phyloP scores from a whole-genome alignment of 2,329 filamentous ascomycete genomes.

The Purpureocillium lavendulum region DNA sequence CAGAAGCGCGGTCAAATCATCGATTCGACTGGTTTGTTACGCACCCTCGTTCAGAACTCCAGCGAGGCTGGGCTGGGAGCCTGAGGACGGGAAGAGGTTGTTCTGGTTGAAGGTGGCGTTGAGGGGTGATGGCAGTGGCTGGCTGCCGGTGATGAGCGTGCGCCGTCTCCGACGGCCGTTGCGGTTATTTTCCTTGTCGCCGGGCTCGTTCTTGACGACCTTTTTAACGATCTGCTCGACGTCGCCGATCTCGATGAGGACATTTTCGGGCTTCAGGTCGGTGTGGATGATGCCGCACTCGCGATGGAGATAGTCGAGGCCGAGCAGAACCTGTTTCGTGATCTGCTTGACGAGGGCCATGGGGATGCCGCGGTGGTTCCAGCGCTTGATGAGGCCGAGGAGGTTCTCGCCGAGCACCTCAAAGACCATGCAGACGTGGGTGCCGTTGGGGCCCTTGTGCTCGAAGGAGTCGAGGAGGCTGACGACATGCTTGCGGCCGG shows the following conservation, averaged over 20 bases:
- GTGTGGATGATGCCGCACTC: slow-evolving; percentile 99
- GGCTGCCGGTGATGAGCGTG: slow-evolving; percentile 93
- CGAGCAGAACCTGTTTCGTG: slow-evolving; percentile 92
- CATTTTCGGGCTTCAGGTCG: slow-evolving; percentile 94
- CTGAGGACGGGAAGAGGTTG: slow-evolving; percentile 59
- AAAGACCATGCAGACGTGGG: slow-evolving; percentile 98
- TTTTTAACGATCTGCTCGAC: slow-evolving; percentile 98
- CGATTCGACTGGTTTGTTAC: slow-evolving; percentile 5
- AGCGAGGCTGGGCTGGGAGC: slow-evolving; percentile 68
- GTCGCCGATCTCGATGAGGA: slow-evolving; percentile 96
- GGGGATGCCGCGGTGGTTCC: slow-evolving; percentile 95
- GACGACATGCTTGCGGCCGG: slow-evolving; percentile 90
- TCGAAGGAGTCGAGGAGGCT: slow-evolving; percentile 95
- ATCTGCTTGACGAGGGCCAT: slow-evolving; percentile 98
- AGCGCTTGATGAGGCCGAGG: slow-evolving; percentile 90
- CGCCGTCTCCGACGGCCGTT: slow-evolving; percentile 84
- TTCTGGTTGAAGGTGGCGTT: slow-evolving; percentile 82
- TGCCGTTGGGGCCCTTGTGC: slow-evolving; percentile 92
- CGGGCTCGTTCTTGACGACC: slow-evolving; percentile 73
- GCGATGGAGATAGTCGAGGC: slow-evolving; percentile 90
- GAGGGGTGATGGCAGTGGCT: slow-evolving; percentile 88
- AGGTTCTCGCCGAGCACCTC: slow-evolving; percentile 95
- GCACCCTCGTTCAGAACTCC: slow-evolving; percentile 77
- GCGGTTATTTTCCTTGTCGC: slow-evolving; percentile 78
- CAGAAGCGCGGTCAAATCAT: slow-evolving; percentile 6